These are phyloP conservation scores for Allium fistulosum DNA, from an alignment of 106 monocot genomes.

Conservation along the genomic window DNA sequence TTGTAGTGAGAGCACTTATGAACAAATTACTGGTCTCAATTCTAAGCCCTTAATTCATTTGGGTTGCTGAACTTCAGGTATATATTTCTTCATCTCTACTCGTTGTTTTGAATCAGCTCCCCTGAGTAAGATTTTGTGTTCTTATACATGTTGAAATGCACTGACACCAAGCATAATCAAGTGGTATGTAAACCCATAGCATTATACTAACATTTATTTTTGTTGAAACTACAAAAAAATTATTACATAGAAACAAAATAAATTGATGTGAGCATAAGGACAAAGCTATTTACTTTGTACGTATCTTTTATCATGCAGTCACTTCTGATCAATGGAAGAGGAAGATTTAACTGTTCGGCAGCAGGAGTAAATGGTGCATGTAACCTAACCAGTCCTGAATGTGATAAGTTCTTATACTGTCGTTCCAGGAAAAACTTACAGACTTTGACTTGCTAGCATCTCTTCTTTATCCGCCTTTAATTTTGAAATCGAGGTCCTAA, in stretches of 20 bases:
- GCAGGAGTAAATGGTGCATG: conserved; percentile 10
- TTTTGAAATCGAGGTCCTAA: conserved; percentile 58
- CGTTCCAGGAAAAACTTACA: conserved; percentile 59
- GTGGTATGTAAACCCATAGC: too few relatives aligned
- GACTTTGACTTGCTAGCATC: conserved; percentile 49
- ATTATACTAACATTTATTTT: not conserved
- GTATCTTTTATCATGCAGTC: conserved; percentile 10
- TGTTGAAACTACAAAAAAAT: not conserved
- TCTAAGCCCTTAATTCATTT: conserved; percentile 37
- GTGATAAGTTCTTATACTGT: conserved; percentile 40
- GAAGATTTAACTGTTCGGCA: conserved; percentile 37
- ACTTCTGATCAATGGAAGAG: conserved; percentile 40
- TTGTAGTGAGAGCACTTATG: conserved; percentile 32
- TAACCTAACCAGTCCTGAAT: conserved; percentile 35
- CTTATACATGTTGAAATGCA: too few relatives aligned
- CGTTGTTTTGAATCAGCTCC: too few relatives aligned
- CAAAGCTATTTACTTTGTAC: too few relatives aligned
- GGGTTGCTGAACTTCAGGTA: conserved; percentile 74
- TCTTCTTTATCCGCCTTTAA: conserved; percentile 72
- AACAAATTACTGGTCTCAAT: conserved; percentile 44
- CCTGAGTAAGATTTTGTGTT: too few relatives aligned
- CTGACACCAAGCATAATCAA: too few relatives aligned
- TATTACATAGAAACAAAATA: too few relatives aligned
- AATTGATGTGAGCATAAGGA: too few relatives aligned
- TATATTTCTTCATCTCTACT: not conserved